Evolutionary conservation across 1,139 yeast species (phyloP), one percentile per base, ranked within the genome.

Genomic region (Geotrichum cucujoidarum): DNA sequence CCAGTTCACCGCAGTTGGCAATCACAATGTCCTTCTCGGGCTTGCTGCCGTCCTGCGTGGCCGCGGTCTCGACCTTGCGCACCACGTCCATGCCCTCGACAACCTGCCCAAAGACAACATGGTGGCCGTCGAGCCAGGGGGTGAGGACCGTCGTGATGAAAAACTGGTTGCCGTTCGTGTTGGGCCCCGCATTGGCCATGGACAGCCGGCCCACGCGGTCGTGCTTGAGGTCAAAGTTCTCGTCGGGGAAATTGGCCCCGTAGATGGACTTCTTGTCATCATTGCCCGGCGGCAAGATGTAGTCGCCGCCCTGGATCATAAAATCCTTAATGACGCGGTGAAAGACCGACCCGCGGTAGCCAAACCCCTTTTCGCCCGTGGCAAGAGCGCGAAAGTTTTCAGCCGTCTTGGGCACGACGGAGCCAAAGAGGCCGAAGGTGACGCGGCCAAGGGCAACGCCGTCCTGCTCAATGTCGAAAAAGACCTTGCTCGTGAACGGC

Each of bases 241-340:
- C 97, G 68, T 92, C 97, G 56, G 94, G 83, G 74, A 92, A 92
- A 74, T 82, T 83, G 65, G 78, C 83, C 67, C 97, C 97, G 79
- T 92, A 92, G 80, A 92, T 92, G 61, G 97, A 88, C 78, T 89
- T 89, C 78, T 89, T 89, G 73, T 97, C 97, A 65, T 61, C 59
- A 59, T 72, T 88, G 72, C 97, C 97, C 55, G 66, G 65, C 62
- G 61, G 69, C 64, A 62, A 59, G 59, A 72, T 88, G 82, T 89
- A 87, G 73, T 89, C 97, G 81, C 98, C 98, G 75, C 97, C 97
- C 77, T 92, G 98, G 71, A 90, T 78, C 97, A 92, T 92, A 80
- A 92, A 92, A 60, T 85, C 83, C 62, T 97, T 97, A 65, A 92
- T 92, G 61, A 92, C 96, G 75, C 98, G 83, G 90, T 92, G 98